A percentile compares a stretch with the other conserved stretches of the same genome.
phyloP scores from a whole-genome alignment of 208 protist species.

The Sergeia podlipaevii region DNA sequence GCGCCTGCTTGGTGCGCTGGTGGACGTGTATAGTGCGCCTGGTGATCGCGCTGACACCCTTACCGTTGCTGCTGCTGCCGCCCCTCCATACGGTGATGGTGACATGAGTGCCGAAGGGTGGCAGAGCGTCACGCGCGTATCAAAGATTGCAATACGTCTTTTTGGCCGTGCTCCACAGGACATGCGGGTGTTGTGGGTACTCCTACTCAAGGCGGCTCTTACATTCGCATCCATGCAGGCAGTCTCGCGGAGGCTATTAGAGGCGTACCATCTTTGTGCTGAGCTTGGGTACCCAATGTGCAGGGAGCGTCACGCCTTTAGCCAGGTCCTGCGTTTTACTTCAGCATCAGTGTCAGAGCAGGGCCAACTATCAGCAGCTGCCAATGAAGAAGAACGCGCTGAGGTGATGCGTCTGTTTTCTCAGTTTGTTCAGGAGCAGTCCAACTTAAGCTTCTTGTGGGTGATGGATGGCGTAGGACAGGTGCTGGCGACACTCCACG shows the following conservation, averaged over 20 bases:
- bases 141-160: conserved; percentile 36
- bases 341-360: conserved; percentile 19
- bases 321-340: conserved; percentile 56
- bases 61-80: background rate
- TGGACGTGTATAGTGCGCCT: conserved; percentile 29
- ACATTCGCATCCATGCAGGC: conserved; percentile 27
- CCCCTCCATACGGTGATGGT: too few relatives aligned
- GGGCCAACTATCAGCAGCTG: conserved; percentile 3
- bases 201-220: conserved; percentile 73
- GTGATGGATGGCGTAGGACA: conserved; percentile 45
- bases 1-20: conserved; percentile 50
- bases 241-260: conserved; percentile 39
- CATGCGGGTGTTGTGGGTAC: conserved; percentile 49
- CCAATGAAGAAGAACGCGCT: conserved; percentile 1
- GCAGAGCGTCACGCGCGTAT: conserved; percentile 29
- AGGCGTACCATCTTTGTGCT: conserved; percentile 61
- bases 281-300: conserved; percentile 26
- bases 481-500: conserved; percentile 48
- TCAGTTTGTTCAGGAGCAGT: conserved; percentile 42
- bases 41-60: background rate
- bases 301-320: conserved; percentile 41
- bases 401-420: conserved; percentile 17
- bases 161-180: conserved; percentile 41
- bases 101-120: conserved; percentile 14
- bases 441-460: conserved; percentile 63